Base-by-base conservation (phyloP, 176 grass and related monocot genomes). In the Bromus sterilis region DNA sequence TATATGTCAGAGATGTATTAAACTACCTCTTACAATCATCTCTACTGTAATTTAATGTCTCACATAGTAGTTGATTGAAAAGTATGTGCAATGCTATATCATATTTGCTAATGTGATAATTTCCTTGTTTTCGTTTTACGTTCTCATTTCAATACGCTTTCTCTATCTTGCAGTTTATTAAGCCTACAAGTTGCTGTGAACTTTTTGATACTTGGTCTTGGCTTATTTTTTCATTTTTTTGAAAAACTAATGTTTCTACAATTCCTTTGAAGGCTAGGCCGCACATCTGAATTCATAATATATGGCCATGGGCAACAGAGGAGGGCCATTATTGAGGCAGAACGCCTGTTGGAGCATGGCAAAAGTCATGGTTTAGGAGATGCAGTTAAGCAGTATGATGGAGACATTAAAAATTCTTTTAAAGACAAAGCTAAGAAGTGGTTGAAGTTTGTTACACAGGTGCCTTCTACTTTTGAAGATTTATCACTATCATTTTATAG, bases 341-440 rank as follows among this genome's bases (percentile, higher is more conserved):
- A 93, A 37, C 90, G 92, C 23, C 55, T 98, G 65, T 77, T 91
- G 37, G 90, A 87, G 76, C 91, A 83, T 89, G 86, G 46, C 31
- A 85, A 84, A 41, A 87, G 77, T 4, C 56, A 63, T 75, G 59
- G 57, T 42, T 34, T 29, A 79, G 86, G 84, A 87, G 83, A 75
- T 82, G 72, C 53, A 75, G 35, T 30, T 73, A 79, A 84, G 74
- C 84, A 94, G 73, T 21, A 65, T 71, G 83, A 82, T 24, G 92
- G 64, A 71, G 88, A 71, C 71, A 87, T 92, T 73, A 89, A 82
- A 82, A 81, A 72, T 31, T 91, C 41, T 79, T 94, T 89, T 68
- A 98, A 98, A 81, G 92, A 94, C 74, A 93, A 91, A 90, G 91
- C 90, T 67, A 93, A 94, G 84, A 98, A 93, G 78, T 98, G 90